Percentiles rank a stretch among this genome's conserved stretches.
Evolutionary conservation across 257 asterid genomes (phyloP).

Genomic region (Linaria vulgaris): DNA sequence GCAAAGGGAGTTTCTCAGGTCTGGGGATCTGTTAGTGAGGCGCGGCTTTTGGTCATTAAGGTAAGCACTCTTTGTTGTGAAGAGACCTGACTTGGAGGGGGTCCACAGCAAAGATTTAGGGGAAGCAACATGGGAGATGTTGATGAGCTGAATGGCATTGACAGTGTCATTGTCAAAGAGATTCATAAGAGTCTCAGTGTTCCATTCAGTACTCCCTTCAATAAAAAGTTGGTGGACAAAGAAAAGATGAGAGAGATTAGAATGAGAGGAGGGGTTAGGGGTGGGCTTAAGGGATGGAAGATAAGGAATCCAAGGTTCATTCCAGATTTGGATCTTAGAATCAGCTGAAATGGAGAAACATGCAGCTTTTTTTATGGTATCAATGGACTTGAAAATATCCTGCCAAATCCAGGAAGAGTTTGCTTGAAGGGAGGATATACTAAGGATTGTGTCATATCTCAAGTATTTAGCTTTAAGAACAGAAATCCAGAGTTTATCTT

Average conservation of each 20-base stretch:
- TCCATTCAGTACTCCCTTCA: neutral
- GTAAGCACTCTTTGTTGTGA: neutral
- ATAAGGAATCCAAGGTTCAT: neutral
- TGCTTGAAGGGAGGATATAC: too few relatives aligned
- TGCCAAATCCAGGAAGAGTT: neutral
- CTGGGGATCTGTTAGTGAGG: too few relatives aligned
- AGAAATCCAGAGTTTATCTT: neutral
- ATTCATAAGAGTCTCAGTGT: too few relatives aligned
- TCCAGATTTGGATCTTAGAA: neutral
- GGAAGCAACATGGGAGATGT: neutral
- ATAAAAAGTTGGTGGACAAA: neutral
- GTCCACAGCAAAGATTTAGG: neutral
- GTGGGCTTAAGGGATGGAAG: too few relatives aligned
- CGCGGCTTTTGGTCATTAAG: too few relatives aligned
- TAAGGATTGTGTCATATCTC: neutral
- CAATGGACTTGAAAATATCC: neutral
- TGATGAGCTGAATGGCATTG: neutral
- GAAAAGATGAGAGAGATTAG: neutral
- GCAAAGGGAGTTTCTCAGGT: too few relatives aligned
- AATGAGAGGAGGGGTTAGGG: too few relatives aligned
- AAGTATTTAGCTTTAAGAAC: too few relatives aligned
- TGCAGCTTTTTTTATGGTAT: neutral
- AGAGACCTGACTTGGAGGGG: neutral
- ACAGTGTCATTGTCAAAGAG: neutral
- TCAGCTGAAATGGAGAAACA: too few relatives aligned